Evolutionary conservation across 495 filamentous ascomycete genomes (phyloP).

Genomic region (Neurospora hispaniola): DNA sequence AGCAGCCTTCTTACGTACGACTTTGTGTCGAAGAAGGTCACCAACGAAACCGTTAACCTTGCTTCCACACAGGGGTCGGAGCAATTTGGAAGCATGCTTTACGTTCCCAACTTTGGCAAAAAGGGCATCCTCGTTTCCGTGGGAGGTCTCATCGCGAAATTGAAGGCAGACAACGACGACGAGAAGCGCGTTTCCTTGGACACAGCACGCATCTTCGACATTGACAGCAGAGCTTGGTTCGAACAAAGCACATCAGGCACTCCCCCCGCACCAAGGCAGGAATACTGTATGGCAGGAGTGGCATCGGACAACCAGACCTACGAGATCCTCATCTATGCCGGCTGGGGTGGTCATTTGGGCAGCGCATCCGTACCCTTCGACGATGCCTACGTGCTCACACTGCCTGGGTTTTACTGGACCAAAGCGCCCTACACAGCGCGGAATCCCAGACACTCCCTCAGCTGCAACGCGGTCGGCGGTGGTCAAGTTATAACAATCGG

Average conservation of each 20-base stretch:
- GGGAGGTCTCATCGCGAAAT: not conserved
- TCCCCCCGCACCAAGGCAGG: slow-evolving; percentile 4
- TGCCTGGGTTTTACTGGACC: slow-evolving; percentile 18
- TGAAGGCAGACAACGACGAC: not conserved
- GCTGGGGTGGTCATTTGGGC: slow-evolving; percentile 13
- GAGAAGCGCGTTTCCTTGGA: slow-evolving; percentile 2
- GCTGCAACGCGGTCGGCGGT: slow-evolving; percentile 13
- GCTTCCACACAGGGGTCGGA: not conserved
- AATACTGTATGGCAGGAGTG: slow-evolving; percentile 16
- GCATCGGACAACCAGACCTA: slow-evolving; percentile 14
- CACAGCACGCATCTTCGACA: slow-evolving; percentile 11
- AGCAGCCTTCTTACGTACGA: slow-evolving; percentile 10
- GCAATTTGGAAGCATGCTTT: slow-evolving; percentile 5
- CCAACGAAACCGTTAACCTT: not conserved
- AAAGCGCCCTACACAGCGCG: slow-evolving; percentile 11
- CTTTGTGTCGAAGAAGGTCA: slow-evolving; percentile 3
- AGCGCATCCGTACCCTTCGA: slow-evolving; percentile 8
- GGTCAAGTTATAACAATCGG: slow-evolving; percentile 17
- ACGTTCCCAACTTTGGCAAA: slow-evolving; percentile 14
- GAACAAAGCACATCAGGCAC: slow-evolving; percentile 13
- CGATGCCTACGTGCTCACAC: slow-evolving; percentile 16
- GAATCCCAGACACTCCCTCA: slow-evolving; percentile 12
- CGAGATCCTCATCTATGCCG: slow-evolving; percentile 19
- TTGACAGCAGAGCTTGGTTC: slow-evolving; percentile 5
- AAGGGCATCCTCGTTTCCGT: slow-evolving; percentile 11